phyloP scores from a whole-genome alignment of 148 eudicot species.

The Rhododendron simsii region DNA sequence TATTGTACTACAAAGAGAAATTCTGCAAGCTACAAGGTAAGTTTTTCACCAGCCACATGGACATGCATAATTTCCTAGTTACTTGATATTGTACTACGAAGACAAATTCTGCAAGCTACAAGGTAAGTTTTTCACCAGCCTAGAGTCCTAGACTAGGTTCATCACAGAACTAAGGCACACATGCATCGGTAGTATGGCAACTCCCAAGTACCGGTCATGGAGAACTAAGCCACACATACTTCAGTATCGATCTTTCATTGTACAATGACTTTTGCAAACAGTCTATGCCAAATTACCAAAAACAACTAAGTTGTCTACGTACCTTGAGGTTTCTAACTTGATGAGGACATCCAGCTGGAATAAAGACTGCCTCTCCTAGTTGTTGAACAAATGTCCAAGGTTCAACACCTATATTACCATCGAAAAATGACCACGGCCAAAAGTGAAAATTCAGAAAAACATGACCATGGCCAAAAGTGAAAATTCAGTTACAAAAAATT shows the following conservation, averaged over 20 bases:
- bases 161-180: neutral
- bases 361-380: conserved; percentile 6
- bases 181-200: neutral
- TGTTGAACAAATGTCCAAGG: conserved; percentile 35
- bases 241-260: neutral
- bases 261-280: neutral
- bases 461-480: neutral
- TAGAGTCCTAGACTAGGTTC: neutral
- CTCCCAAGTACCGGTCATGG: neutral
- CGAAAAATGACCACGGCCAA: neutral
- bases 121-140: neutral
- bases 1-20: neutral
- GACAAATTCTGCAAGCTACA: neutral
- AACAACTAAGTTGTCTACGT: neutral
- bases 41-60: neutral
- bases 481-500: neutral
- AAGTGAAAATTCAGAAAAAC: neutral
- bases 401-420: conserved; percentile 23
- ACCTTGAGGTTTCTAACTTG: conserved; percentile 27
- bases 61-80: neutral
- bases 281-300: neutral
- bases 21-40: neutral
- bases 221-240: neutral
- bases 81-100: neutral
- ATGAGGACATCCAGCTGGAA: too few relatives aligned